Percentiles rank a stretch among this genome's conserved stretches.
Conservation (phyloP, 2,329 filamentous ascomycete species). For the Myriosclerotinia scirpicola region DNA sequence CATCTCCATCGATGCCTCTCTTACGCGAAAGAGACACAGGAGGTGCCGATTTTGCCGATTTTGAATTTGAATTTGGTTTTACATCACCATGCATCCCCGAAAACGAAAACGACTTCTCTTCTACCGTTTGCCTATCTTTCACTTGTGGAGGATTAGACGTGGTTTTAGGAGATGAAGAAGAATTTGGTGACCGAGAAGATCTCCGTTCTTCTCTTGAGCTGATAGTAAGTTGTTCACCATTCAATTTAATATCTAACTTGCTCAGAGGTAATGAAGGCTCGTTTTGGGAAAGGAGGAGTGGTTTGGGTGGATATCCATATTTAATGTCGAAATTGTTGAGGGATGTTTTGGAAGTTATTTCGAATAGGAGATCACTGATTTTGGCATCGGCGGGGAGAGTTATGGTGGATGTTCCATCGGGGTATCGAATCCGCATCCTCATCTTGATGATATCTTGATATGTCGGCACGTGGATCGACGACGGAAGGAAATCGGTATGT, state of each 20-base stretch:
- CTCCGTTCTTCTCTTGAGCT: slow-evolving; percentile 25
- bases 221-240: slow-evolving; percentile 70
- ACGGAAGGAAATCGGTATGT: background rate
- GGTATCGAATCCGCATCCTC: slow-evolving; percentile 73
- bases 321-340: slow-evolving; percentile 72
- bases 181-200: background rate
- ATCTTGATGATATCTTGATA: slow-evolving; percentile 47
- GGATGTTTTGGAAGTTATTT: slow-evolving; percentile 63
- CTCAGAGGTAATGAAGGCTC: slow-evolving; percentile 47
- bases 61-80: slow-evolving; percentile 1
- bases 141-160: background rate
- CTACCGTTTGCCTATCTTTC: slow-evolving; percentile 11
- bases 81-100: slow-evolving; percentile 23
- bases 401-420: slow-evolving; percentile 69
- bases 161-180: background rate
- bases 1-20: slow-evolving; percentile 37
- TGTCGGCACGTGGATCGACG: slow-evolving; percentile 8
- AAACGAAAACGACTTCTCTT: slow-evolving; percentile 24
- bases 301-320: slow-evolving; percentile 78
- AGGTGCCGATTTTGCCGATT: slow-evolving; percentile 9
- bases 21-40: slow-evolving; percentile 37
- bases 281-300: slow-evolving; percentile 59
- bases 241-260: slow-evolving; percentile 60
- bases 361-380: slow-evolving; percentile 58
- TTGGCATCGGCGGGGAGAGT: slow-evolving; percentile 68